These are phyloP conservation scores for Colletotrichum sp. DNA, from an alignment of 2,329 filamentous ascomycete genomes.

Conservation along the genomic window DNA sequence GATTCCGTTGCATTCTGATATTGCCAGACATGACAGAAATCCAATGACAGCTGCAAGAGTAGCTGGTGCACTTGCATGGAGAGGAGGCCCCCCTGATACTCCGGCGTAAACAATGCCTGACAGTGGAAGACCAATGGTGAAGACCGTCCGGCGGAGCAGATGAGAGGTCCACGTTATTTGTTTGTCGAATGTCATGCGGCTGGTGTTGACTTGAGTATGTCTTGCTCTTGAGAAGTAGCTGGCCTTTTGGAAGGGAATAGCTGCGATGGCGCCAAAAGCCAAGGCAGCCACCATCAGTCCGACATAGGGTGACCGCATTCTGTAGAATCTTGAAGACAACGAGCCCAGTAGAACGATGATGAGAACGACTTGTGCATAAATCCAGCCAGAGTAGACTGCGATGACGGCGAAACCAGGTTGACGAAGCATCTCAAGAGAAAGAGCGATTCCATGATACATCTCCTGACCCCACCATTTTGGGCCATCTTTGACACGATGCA, in stretches of 20 bases:
- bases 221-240: constrained; percentile 71
- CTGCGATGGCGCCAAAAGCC: constrained; percentile 71
- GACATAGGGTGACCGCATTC: constrained; percentile 66
- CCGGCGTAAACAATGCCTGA: constrained; percentile 72
- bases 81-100: constrained; percentile 65
- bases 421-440: constrained; percentile 73
- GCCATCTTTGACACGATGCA: constrained; percentile 74
- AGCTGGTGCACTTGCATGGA: constrained; percentile 68
- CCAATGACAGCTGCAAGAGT: constrained; percentile 70
- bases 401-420: constrained; percentile 78
- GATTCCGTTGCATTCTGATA: constrained; percentile 77
- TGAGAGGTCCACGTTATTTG: constrained; percentile 75
- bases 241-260: constrained; percentile 77
- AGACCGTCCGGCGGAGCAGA: constrained; percentile 70
- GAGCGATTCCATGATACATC: constrained; percentile 70
- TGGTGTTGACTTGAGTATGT: constrained; percentile 61
- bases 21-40: constrained; percentile 74
- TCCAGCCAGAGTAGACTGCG: constrained; percentile 77
- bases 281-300: constrained; percentile 71
- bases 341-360: constrained; percentile 76
- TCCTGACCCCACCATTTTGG: constrained; percentile 82
- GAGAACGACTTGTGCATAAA: constrained; percentile 77
- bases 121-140: constrained; percentile 70
- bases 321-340: constrained; percentile 72
- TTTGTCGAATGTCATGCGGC: constrained; percentile 70